Evolutionary conservation across 164 flowering plant species (phyloP), one percentile per base, ranked within the genome.

Genomic region (Sedum album): DNA sequence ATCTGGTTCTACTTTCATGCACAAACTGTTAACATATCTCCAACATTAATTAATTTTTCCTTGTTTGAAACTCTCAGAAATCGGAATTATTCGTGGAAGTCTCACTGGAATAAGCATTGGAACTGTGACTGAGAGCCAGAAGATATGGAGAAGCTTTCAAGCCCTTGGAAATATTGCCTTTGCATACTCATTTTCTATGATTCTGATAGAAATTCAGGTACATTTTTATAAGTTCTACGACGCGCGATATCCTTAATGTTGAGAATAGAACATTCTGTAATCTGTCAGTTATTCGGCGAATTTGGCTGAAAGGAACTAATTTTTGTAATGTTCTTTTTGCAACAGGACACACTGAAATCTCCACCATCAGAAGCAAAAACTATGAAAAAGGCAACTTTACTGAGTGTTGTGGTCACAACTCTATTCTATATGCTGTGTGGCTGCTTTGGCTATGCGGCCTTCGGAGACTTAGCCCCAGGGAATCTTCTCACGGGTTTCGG

Each of bases 141-240:
- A 90, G 74, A 73, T 83, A 15, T 90, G 91, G 96, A 82, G 88
- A 62, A 83, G 82, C 76, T 85, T 89, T 70, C 90, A 87, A 73
- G 87, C 96, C 0, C 81, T 89, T 21, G 96, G 93, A 17, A 81
- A 84, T 71, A 90, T 90, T 0, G 93, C 96, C 10, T 88, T 84
- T 60, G 90, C 93, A 49, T 90, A 88, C 76, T 86, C 96, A 26
- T 86, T 75, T 80, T 83, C 91, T 38, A 38, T 80, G 41, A 83
- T 90, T 70, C 91, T 90, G 62, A 81, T 88, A 49, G 93, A 88
- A 76, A 88, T 88, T 73, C 91, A 87, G 89, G 93, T 84, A 77
- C 9, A 65, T 35, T n/a, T 10, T 28, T 20, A 41, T 21, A 65
- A 35, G 13, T 39, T 39, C 42, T 39, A 39, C 42, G 5, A 10